A percentile compares a stretch with the other conserved stretches of the same genome.
Conservation (phyloP, 306 rosid species). For the Oxytropis ochrocephala region DNA sequence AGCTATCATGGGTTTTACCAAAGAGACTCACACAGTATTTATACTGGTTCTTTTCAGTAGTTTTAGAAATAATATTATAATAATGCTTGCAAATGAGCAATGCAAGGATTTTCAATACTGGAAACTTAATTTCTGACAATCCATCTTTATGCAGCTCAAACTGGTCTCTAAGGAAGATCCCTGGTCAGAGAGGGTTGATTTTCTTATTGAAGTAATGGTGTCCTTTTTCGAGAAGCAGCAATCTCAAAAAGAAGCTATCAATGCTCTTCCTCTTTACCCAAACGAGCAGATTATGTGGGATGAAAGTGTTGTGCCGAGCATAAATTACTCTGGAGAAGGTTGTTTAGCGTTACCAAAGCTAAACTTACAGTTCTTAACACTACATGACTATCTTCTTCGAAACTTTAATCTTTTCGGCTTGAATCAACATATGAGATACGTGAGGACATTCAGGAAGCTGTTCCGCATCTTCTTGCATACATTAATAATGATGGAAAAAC, state of each 20-base stretch:
- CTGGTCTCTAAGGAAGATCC: constrained; percentile 82
- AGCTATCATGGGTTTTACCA: background rate
- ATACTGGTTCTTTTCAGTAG: background rate
- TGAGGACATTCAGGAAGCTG: constrained; percentile 94
- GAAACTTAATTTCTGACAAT: constrained; percentile 3
- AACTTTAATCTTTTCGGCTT: constrained; percentile 92
- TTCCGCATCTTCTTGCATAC: constrained; percentile 91
- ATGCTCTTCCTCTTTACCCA: constrained; percentile 97
- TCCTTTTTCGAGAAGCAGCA: constrained; percentile 91
- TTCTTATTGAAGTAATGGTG: constrained; percentile 91
- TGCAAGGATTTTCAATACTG: constrained; percentile 4
- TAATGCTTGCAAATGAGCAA: constrained; percentile 4
- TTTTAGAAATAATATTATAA: constrained; percentile 1
- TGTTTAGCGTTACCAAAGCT: constrained; percentile 98
- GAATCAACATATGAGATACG: constrained; percentile 99
- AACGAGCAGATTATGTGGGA: constrained; percentile 99
- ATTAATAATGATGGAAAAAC: constrained; percentile 83
- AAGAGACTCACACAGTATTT: background rate
- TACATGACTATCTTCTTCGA: constrained; percentile 92
- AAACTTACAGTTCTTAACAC: constrained; percentile 90
- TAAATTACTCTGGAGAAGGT: constrained; percentile 97
- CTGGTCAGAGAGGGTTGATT: constrained; percentile 90
- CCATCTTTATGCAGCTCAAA: constrained; percentile 65
- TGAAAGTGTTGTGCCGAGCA: constrained; percentile 97
- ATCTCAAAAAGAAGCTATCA: constrained; percentile 95